A percentile compares a stretch with the other conserved stretches of the same genome.
These are phyloP conservation scores for Fragilaria radians DNA, from an alignment of 108 stramenopile species.

Conservation along the genomic window DNA sequence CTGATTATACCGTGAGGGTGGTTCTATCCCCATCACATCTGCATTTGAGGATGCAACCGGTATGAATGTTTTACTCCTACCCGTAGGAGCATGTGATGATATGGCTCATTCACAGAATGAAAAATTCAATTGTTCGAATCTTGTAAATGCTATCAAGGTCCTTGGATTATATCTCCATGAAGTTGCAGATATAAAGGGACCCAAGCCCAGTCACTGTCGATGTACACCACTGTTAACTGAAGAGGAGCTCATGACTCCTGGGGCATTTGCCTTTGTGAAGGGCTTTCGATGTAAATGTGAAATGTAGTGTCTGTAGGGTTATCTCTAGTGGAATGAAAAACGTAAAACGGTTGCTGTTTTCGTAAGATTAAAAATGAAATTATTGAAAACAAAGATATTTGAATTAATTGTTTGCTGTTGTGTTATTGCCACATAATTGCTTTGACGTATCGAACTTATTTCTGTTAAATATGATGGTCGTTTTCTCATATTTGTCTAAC, in stretches of 20 bases:
- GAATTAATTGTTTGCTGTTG: too few species aligned
- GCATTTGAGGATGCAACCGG: constrained; percentile 74
- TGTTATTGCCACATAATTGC: too few species aligned
- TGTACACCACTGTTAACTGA: constrained; percentile 64
- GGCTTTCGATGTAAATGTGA: constrained; percentile 80
- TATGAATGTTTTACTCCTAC: constrained; percentile 80
- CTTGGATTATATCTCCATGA: constrained; percentile 72
- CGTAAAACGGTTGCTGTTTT: too few species aligned
- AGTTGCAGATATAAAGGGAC: constrained; percentile 59
- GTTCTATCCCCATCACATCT: constrained; percentile 72
- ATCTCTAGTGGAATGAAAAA: too few species aligned
- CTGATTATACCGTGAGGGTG: constrained; percentile 83
- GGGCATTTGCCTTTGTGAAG: constrained; percentile 60
- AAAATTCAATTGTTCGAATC: constrained; percentile 68
- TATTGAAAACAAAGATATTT: too few species aligned
- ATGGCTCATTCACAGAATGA: constrained; percentile 87
- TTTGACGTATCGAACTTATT: too few species aligned
- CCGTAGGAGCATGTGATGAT: constrained; percentile 80
- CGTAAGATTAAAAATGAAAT: too few species aligned
- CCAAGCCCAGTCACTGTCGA: constrained; percentile 64
- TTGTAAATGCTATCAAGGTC: constrained; percentile 72
- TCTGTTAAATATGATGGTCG: too few species aligned
- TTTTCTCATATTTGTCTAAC: too few species aligned
- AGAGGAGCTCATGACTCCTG: constrained; percentile 69
- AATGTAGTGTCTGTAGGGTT: too few species aligned